A percentile compares a stretch with the other conserved stretches of the same genome.
phyloP scores from a whole-genome alignment of 441 rosid genomes.

The Gossypium lobatum region DNA sequence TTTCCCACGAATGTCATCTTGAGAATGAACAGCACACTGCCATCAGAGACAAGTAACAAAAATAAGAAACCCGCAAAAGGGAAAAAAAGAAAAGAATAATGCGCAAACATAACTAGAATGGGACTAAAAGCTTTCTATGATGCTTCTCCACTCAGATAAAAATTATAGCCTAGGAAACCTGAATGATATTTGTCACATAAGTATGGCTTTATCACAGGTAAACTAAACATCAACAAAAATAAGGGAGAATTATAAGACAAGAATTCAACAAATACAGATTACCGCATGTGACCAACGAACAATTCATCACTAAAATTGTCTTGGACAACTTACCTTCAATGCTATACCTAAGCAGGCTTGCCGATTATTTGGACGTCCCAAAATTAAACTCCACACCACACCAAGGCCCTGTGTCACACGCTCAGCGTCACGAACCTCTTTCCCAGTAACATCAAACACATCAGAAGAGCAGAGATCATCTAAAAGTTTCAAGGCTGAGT shows the following conservation, averaged over 20 bases:
- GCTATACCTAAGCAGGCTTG: constrained; percentile 88
- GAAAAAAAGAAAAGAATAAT: background rate
- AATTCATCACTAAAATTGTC: constrained; percentile 5
- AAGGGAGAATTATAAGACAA: background rate
- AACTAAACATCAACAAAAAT: background rate
- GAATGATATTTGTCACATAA: background rate
- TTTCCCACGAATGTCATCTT: constrained; percentile 93
- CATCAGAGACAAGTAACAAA: constrained; percentile 22
- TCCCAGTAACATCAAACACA: constrained; percentile 60
- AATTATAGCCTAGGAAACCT: background rate
- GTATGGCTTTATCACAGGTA: background rate
- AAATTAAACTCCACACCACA: constrained; percentile 95
- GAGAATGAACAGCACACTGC: constrained; percentile 98
- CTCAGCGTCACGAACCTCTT: constrained; percentile 71
- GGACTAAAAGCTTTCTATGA: constrained; percentile 1
- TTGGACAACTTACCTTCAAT: constrained; percentile 55
- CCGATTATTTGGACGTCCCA: constrained; percentile 87
- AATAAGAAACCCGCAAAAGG: constrained; percentile 1
- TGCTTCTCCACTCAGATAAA: background rate
- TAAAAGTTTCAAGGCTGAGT: constrained; percentile 70
- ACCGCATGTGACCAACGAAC: constrained; percentile 14
- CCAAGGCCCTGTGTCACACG: constrained; percentile 99
- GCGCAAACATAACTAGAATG: background rate
- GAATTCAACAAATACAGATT: constrained; percentile 9
- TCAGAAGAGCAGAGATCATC: constrained; percentile 75